phyloP scores from a whole-genome alignment of 75 land plant genomes.

The Pinus taeda region DNA sequence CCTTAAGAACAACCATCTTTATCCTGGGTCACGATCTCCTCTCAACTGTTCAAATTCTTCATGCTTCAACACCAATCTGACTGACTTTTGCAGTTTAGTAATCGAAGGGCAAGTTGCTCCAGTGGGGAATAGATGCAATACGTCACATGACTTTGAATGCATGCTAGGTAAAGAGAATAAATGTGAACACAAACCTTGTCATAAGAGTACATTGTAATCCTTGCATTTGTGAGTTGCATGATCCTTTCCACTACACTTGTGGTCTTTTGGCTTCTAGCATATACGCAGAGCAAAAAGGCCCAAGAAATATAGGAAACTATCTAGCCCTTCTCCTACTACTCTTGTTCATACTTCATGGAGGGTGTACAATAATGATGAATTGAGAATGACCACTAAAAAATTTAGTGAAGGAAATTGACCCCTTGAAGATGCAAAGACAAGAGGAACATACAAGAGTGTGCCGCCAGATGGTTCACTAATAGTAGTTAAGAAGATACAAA shows the following conservation, averaged over 20 bases:
- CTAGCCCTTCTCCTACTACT: constrained; percentile 61
- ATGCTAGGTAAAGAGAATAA: constrained; percentile 45
- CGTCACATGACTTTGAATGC: constrained; percentile 58
- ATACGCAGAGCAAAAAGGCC: constrained; percentile 62
- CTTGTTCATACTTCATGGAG: constrained; percentile 79
- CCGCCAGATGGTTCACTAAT: constrained; percentile 81
- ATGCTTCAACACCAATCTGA: constrained; percentile 26
- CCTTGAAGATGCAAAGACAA: constrained; percentile 64
- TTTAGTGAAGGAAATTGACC: constrained; percentile 90
- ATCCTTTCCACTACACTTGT: constrained; percentile 68
- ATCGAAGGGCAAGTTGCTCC: constrained; percentile 26
- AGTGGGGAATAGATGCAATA: constrained; percentile 56
- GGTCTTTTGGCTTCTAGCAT: constrained; percentile 81
- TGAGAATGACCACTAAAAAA: constrained; percentile 72
- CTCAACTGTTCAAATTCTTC: constrained; percentile 36
- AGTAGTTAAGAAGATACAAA: constrained; percentile 79
- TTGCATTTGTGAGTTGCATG: constrained; percentile 83
- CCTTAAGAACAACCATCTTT: constrained; percentile 47
- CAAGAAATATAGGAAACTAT: constrained; percentile 51
- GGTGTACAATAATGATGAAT: constrained; percentile 71
- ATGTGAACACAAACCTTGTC: constrained; percentile 57
- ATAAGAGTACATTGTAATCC: constrained; percentile 84
- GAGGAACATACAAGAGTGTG: constrained; percentile 76
- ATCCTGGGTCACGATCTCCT: constrained; percentile 20
- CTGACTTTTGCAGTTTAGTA: constrained; percentile 46